Percentiles rank a stretch among this genome's conserved stretches.
Conservation (phyloP, 768 basidiomycete species). For the Suillus clintonianus region DNA sequence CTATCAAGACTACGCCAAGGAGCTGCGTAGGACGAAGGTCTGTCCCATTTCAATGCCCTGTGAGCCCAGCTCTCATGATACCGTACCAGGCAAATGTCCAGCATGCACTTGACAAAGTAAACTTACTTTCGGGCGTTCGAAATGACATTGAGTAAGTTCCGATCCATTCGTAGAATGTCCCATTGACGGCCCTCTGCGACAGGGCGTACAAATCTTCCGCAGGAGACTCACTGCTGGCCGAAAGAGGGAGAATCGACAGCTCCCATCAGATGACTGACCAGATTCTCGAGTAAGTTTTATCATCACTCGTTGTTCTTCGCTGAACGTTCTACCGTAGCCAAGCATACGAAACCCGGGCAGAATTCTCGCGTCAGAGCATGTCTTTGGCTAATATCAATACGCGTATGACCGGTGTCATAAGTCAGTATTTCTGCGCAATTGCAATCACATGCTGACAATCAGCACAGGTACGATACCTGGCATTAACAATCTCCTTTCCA, state of each 20-base stretch:
- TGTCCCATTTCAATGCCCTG: neutral
- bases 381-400: constrained; percentile 79
- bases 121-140: constrained; percentile 85
- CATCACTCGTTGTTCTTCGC: neutral
- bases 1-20: constrained; percentile 82
- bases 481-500: constrained; percentile 83
- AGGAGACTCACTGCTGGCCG: constrained; percentile 83
- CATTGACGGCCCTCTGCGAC: neutral
- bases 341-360: constrained; percentile 95
- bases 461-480: constrained; percentile 85
- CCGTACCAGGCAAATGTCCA: constrained; percentile 69
- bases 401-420: constrained; percentile 81
- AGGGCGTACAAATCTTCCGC: constrained; percentile 92
- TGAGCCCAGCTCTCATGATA: constrained; percentile 2
- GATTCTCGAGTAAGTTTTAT: constrained; percentile 69
- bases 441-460: constrained; percentile 2
- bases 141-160: constrained; percentile 89
- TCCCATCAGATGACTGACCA: constrained; percentile 95
- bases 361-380: constrained; percentile 81
- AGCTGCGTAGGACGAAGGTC: constrained; percentile 86
- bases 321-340: constrained; percentile 54
- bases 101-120: constrained; percentile 81
- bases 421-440: constrained; percentile 42
- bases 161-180: neutral
- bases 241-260: constrained; percentile 87